phyloP scores from a whole-genome alignment of 805 yeast genomes.

The Starmerella tilneyi region DNA sequence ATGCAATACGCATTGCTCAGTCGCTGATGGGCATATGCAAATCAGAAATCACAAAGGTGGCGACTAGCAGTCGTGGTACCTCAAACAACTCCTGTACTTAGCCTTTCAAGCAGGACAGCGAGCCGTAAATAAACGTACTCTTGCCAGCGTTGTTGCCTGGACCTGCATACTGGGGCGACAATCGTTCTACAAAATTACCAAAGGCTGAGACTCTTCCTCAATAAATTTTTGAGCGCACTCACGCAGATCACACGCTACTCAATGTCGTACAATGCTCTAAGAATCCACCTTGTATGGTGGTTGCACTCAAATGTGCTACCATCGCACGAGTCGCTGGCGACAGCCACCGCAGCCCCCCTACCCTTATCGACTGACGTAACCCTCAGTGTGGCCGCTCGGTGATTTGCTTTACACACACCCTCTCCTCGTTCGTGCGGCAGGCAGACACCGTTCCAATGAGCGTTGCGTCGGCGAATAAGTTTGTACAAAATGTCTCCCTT shows the following conservation, averaged over 20 bases:
- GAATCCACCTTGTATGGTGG: not conserved
- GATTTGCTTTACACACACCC: constrained; percentile 3
- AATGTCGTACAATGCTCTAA: too few species aligned
- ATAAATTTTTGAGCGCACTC: not conserved
- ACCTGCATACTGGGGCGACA: too few species aligned
- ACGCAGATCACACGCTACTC: too few species aligned
- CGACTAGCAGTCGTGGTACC: too few species aligned
- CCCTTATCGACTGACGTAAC: constrained; percentile 7
- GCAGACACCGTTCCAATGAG: constrained; percentile 16
- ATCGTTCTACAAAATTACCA: too few species aligned
- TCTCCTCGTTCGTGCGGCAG: not conserved
- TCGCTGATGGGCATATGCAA: too few species aligned
- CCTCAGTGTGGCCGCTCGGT: not conserved
- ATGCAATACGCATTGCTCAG: too few species aligned
- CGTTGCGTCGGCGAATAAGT: constrained; percentile 90
- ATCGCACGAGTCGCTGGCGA: not conserved
- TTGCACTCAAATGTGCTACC: not conserved
- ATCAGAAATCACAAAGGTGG: too few species aligned
- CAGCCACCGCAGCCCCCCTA: not conserved
- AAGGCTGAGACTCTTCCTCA: not conserved
- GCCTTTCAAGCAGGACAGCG: not conserved
- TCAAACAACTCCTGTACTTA: too few species aligned
- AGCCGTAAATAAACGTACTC: too few species aligned
- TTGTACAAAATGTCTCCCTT: constrained; percentile 71
- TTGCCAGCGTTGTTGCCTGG: not conserved